phyloP scores from a whole-genome alignment of 78 protist genomes.

The Planoprotostelium fungivorum region DNA sequence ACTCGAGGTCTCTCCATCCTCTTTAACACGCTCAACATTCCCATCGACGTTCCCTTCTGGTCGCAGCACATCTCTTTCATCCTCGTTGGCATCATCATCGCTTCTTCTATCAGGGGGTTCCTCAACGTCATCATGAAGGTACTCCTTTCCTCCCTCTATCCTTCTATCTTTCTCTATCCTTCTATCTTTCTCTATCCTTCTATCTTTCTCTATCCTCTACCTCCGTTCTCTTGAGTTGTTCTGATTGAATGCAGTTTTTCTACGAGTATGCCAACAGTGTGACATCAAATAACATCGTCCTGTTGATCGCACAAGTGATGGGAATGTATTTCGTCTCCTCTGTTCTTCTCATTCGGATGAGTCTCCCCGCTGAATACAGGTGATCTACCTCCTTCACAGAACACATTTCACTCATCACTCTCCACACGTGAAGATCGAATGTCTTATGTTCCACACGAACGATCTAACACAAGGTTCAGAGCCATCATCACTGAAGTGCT shows the following conservation, averaged over 20 bases:
- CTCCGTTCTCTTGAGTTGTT: not conserved
- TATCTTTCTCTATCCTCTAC: not conserved
- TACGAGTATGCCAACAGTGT: conserved; percentile 50
- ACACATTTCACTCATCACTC: too few relatives aligned
- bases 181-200: too few relatives aligned
- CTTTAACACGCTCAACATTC: conserved; percentile 43
- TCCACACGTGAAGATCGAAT: not conserved
- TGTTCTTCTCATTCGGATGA: conserved; percentile 77
- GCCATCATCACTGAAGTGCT: conserved; percentile 57
- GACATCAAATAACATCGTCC: conserved; percentile 60
- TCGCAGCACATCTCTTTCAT: conserved; percentile 73
- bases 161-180: too few relatives aligned
- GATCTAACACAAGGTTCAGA: conserved; percentile 9
- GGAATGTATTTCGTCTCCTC: conserved; percentile 83
- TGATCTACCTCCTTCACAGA: not conserved
- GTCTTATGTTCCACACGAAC: not conserved
- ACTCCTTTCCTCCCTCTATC: not conserved
- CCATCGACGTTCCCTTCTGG: conserved; percentile 71
- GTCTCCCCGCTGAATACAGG: conserved; percentile 58
- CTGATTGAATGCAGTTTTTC: conserved; percentile 8
- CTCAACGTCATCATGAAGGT: conserved; percentile 78
- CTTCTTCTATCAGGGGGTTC: conserved; percentile 75
- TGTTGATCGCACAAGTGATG: conserved; percentile 77
- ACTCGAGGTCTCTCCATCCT: conserved; percentile 52
- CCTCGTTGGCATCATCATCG: conserved; percentile 72